Evolutionary conservation across 768 basidiomycete species (phyloP), one percentile per base, ranked within the genome.

Genomic region (Suillus variegatus): DNA sequence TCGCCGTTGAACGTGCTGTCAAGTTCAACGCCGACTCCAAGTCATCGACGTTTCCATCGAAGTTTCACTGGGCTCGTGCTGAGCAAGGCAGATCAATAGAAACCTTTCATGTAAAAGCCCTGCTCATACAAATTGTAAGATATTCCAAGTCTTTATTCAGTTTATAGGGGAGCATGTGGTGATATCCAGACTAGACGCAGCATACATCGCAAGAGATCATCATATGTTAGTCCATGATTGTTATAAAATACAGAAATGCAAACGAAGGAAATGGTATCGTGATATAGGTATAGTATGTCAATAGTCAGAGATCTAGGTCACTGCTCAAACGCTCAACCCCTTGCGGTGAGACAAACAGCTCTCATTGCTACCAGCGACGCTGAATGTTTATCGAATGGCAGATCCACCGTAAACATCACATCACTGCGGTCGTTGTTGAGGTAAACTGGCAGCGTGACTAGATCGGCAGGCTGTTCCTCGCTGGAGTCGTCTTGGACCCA

Each of bases 371-470:
- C 92, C 68, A 93, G 76, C 46, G 88, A 82, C 40, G 87, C 84
- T 0, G 88, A 87, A 49, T 82, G 84, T 66, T 76, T 83, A 66
- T 91, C 90, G 69, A 94, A 91, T 22, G 92, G 90, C 64, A 99
- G 76, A 70, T 93, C 86, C 44, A 97, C 89, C 1, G 92, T 94
- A 80, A 97, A 96, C 72, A 99, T 79, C 41, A 97, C 92, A 71
- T 95, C 93, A 74, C 88, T 91, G 60, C 96, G 86, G 78, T 94
- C 92, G 68, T 84, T 82, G 77, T 98, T 97, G 74, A 98, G 85
- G 77, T 97, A 99, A 52, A 97, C 93, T 0, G 96, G 96, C 25
- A 99, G 80, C 68, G 89, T 92, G 72, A 96, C 92, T 63, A 86
- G 70, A 10, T 60, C 38, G 5, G 25, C 18, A 20, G 58, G 58